Base-by-base conservation (phyloP, 306 rosid species). In the Vigna reflexopilosa region DNA sequence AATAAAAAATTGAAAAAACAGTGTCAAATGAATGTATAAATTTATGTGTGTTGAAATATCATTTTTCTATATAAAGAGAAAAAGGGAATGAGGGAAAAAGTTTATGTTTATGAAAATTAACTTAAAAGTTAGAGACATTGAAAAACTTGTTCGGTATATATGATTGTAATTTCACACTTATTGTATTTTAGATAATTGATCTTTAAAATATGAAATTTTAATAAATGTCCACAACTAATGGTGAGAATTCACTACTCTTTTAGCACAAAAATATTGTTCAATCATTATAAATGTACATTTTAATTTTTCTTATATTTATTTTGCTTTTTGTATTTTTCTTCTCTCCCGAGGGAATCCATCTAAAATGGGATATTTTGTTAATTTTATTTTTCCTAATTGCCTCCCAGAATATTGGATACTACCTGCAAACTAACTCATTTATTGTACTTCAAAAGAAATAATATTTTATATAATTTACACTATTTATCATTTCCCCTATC, bases 171-270 rank as follows among this genome's bases (percentile, higher is more conserved):
- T 34, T 36, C 9, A 5, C 9, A 36, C 8, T 36, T 6, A 6
- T 6, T 36, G 9, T 36, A 36, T 36, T 36, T 36, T 6, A 36
- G 1, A 36, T 6, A 6, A 36, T 36, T 36, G 42, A 42, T 20
- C 8, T 64, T 63, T 22, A 0, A 4, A 69, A 26, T 9, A 75
- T 48, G 36, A 49, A 47, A 24, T 47, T 26, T 42, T 56, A 52
- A 77, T 16, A 14, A 65, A 63, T 76, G 72, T 50, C 26, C 30
- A 15, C 7, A 22, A 26, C 75, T 15, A 67, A 57, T 24, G 32
- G 19, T 65, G 38, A 65, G 49, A 32, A 12, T 51, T 12, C 30
- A n/a, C 6, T 48, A 67, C 26, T 5, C 57, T 54, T 50, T 44
- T 65, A 15, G 49, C 2, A 0, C 20, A 30, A 58, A 58, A 58